Evolutionary conservation across 2,329 filamentous ascomycete species (phyloP), one percentile per base, ranked within the genome.

Genomic region (Westerdykella aurantiaca): DNA sequence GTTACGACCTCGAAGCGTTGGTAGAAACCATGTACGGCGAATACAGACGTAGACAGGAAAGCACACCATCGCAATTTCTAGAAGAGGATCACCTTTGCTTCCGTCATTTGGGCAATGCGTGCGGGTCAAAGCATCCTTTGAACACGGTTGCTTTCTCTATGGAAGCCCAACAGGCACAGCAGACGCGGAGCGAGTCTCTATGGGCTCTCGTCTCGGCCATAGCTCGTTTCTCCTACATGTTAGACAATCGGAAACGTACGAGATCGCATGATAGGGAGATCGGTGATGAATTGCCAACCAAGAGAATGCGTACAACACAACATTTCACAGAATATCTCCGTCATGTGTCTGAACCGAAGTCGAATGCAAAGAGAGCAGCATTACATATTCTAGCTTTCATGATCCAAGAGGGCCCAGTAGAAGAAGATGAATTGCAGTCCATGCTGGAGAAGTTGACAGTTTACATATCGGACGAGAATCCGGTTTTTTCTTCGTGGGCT

Each of bases 11-110:
- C 5, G 79, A 84, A 50, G 77, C 78, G n/a, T 66, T 96, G 2
- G 62, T 82, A 29, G 83, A 89, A 37, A 73, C 77, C 4, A 68
- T 98, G n/a, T 85, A 83, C 71, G 70, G 71, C 7, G 91, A 96
- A 57, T 97, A 97, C 65, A 75, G 80, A 4, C 82, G 75, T 50
- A 78, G 88, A 47, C 74, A 81, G 31, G 81, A 86, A 38, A 57
- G 57, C 21, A 52, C 54, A 17, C 57, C 60, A 34, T 35, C n/a
- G 33, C 33, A 35, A 35, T 64, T 57, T 45, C 73, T 97, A 10
- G 85, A 88, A 50, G 69, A 94, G n/a, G 81, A 87, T 47, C 86
- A 96, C 55, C 62, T 96, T 59, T 75, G 37, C 53, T 72, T 53
- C 62, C 74, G 57, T 54, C 62, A 58, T 57, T 71, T 59, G 60